phyloP scores from a whole-genome alignment of 2,329 filamentous ascomycete genomes.

The Aaosphaeria arxii region DNA sequence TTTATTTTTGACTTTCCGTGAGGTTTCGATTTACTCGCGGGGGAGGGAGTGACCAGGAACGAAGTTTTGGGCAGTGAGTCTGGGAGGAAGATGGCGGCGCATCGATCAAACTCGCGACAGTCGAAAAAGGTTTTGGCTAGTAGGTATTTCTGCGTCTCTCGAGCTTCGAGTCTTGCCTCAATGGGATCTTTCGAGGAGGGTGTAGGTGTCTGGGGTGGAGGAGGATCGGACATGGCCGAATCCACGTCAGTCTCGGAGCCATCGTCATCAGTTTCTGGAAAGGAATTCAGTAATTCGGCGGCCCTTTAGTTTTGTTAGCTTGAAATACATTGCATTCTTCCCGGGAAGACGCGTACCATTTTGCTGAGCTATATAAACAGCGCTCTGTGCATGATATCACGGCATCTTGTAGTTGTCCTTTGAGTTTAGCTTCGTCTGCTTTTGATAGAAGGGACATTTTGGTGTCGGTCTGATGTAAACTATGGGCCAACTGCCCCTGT shows the following conservation, averaged over 20 bases:
- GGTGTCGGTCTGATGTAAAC: background rate
- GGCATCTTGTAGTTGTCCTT: constrained; percentile 75
- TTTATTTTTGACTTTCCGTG: constrained; percentile 60
- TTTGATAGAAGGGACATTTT: constrained; percentile 33
- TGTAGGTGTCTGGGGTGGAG: constrained; percentile 41
- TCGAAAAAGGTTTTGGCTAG: constrained; percentile 94
- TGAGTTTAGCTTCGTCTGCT: constrained; percentile 57
- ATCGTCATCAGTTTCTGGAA: constrained; percentile 56
- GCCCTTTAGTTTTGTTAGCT: constrained; percentile 58
- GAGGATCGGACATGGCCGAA: constrained; percentile 55
- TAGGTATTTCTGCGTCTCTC: constrained; percentile 79
- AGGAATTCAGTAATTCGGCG: constrained; percentile 85
- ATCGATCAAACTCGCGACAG: constrained; percentile 91
- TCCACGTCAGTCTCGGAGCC: constrained; percentile 59
- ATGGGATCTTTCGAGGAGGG: constrained; percentile 59
- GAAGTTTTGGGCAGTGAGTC: constrained; percentile 70
- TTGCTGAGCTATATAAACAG: constrained; percentile 92
- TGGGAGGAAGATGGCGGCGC: constrained; percentile 84
- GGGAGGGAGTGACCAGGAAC: constrained; percentile 46
- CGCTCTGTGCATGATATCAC: constrained; percentile 89
- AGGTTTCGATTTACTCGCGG: constrained; percentile 33
- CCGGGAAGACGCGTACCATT: constrained; percentile 64
- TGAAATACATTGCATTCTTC: background rate
- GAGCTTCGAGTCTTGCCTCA: constrained; percentile 73
- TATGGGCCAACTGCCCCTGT: too few species aligned